Percentiles rank a stretch among this genome's conserved stretches.
phyloP scores from a whole-genome alignment of 495 filamentous ascomycete genomes.

The Penicillium cosmopolitanum region DNA sequence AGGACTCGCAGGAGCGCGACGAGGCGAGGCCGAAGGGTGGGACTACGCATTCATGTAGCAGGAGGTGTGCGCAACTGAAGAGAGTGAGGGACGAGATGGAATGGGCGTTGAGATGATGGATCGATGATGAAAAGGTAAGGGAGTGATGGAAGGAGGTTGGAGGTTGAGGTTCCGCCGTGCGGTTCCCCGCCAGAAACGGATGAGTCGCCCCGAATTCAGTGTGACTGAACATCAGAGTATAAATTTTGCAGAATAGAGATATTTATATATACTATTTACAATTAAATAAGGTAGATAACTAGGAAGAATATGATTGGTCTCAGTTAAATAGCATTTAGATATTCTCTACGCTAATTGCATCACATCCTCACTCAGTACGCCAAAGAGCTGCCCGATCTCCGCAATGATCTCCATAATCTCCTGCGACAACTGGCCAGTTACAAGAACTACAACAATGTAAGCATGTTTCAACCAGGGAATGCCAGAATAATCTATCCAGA shows the following conservation, averaged over 20 bases:
- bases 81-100: conserved; percentile 13
- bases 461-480: background rate
- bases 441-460: conserved; percentile 41
- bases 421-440: conserved; percentile 55
- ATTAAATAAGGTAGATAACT: background rate
- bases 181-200: conserved; percentile 39
- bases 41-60: conserved; percentile 51
- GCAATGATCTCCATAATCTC: conserved; percentile 54
- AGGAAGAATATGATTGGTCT: background rate
- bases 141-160: conserved; percentile 31
- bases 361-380: conserved; percentile 73
- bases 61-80: conserved; percentile 1
- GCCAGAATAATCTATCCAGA: background rate
- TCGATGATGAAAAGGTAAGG: conserved; percentile 33
- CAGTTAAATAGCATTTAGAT: background rate
- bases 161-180: conserved; percentile 29
- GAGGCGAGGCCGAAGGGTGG: conserved; percentile 47
- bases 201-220: conserved; percentile 2
- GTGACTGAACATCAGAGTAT: background rate
- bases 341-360: conserved; percentile 55
- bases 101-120: conserved; percentile 22
- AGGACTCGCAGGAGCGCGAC: conserved; percentile 46
- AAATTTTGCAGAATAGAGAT: background rate
- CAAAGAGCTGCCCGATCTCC: conserved; percentile 65
- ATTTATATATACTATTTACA: background rate